phyloP scores from a whole-genome alignment of 495 filamentous ascomycete species.

The Bombardia bombarda region DNA sequence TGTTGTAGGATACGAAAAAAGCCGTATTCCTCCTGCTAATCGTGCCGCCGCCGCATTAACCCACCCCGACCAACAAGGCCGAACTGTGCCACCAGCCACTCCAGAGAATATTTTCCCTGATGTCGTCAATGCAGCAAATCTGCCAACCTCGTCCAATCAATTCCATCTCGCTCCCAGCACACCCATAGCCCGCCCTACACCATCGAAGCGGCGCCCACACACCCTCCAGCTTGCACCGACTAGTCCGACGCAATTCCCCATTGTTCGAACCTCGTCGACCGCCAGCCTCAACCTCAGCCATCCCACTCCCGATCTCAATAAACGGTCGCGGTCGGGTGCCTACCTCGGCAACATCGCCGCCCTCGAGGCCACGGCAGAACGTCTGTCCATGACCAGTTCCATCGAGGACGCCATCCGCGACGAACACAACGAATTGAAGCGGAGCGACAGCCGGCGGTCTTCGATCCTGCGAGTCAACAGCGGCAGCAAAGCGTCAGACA shows the following conservation, averaged over 20 bases:
- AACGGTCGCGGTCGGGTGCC: conserved; percentile 62
- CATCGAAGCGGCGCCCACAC: not conserved
- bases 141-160: no score
- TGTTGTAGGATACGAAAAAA: no score
- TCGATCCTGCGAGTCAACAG: conserved; percentile 39
- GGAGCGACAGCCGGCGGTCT: conserved; percentile 52
- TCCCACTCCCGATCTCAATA: conserved; percentile 68
- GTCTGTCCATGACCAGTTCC: conserved; percentile 67
- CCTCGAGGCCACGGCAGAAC: conserved; percentile 74
- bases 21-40: no score
- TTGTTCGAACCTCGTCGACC: conserved; percentile 52
- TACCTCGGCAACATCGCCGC: conserved; percentile 73
- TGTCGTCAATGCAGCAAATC: no score
- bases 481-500: conserved; percentile 19
- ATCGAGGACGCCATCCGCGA: conserved; percentile 77
- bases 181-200: conserved; percentile 15
- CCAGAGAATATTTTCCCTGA: no score
- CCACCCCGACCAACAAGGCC: no score
- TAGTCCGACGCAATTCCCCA: conserved; percentile 32
- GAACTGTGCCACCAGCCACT: no score
- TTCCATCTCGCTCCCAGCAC: no score
- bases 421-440: conserved; percentile 69
- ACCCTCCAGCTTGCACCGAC: conserved; percentile 14
- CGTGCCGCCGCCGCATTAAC: no score
- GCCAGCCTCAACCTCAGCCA: conserved; percentile 56